These are phyloP conservation scores for Thalassiosira profunda DNA, from an alignment of 108 stramenopile species.

Conservation along the genomic window DNA sequence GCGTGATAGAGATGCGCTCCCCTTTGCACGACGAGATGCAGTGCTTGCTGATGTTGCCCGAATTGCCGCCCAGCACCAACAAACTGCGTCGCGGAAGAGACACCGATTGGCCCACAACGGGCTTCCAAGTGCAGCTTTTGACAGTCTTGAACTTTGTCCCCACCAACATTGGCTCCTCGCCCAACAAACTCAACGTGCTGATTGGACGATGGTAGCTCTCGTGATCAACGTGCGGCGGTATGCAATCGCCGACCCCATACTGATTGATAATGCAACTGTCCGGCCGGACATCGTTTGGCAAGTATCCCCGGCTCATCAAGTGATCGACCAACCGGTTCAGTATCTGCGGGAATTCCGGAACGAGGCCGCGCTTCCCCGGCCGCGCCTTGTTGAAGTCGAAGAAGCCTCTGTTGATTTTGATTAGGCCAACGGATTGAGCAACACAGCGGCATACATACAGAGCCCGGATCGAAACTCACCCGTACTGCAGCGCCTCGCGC, in stretches of 20 bases:
- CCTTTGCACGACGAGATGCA: conserved; percentile 47
- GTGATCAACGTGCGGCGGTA: conserved; percentile 52
- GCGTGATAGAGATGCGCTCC: conserved; percentile 42
- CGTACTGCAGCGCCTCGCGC: conserved; percentile 39
- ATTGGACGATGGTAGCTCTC: conserved; percentile 41
- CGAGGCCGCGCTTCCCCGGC: conserved; percentile 44
- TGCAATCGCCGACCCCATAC: conserved; percentile 46
- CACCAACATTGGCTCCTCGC: conserved; percentile 51
- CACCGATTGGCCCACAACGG: conserved; percentile 28
- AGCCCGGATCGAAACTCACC: no score
- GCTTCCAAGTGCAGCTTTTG: conserved; percentile 34
- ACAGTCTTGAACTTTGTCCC: conserved; percentile 37
- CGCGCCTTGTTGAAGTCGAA: conserved; percentile 45
- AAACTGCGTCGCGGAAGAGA: conserved; percentile 31
- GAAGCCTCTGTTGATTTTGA: no score
- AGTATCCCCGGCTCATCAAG: conserved; percentile 11
- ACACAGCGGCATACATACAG: no score
- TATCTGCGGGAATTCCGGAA: conserved; percentile 36
- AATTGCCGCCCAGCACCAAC: conserved; percentile 47
- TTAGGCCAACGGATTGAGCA: no score
- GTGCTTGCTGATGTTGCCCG: conserved; percentile 47
- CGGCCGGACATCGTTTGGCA: conserved; percentile 27
- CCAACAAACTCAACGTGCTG: conserved; percentile 38
- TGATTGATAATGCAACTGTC: conserved; percentile 52
- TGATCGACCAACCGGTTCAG: conserved; percentile 28